Conservation (phyloP, 1,139 yeast genomes). For the Geotrichum siamense region DNA sequence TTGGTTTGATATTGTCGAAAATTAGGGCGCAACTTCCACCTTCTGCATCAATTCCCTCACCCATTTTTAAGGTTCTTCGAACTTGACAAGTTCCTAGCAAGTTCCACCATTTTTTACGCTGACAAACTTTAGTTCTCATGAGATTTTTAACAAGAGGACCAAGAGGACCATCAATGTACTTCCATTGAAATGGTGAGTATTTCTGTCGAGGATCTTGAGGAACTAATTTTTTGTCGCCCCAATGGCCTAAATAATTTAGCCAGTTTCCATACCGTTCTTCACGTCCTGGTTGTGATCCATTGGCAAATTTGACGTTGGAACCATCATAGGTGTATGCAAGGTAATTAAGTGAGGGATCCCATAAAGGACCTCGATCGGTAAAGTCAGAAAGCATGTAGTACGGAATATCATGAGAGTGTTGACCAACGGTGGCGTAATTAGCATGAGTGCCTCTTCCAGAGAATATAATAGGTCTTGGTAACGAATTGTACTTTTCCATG, state of each 20-base stretch:
- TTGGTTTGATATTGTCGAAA: conserved; percentile 29
- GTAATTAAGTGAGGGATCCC: conserved; percentile 85
- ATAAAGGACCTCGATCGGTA: conserved; percentile 88
- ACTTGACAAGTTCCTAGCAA: conserved; percentile 67
- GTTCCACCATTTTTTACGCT: conserved; percentile 82
- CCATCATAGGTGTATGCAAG: conserved; percentile 78
- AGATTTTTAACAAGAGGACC: conserved; percentile 84
- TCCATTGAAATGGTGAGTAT: conserved; percentile 85
- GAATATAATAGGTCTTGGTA: conserved; percentile 61
- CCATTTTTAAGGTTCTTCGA: conserved; percentile 65
- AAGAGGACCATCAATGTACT: conserved; percentile 81
- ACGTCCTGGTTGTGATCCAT: conserved; percentile 42
- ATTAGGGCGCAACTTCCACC: conserved; percentile 40
- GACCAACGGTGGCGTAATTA: conserved; percentile 89
- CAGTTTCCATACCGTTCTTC: conserved; percentile 66
- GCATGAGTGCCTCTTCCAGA: conserved; percentile 97
- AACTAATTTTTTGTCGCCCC: conserved; percentile 80
- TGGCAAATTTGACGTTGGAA: conserved; percentile 36
- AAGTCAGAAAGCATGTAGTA: conserved; percentile 85
- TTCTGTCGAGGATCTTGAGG: conserved; percentile 68
- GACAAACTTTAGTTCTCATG: conserved; percentile 63
- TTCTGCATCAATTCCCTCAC: conserved; percentile 83
- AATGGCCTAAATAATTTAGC: conserved; percentile 71
- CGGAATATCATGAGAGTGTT: conserved; percentile 91
- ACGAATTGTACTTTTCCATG: conserved; percentile 47